phyloP scores from a whole-genome alignment of 345 rosid species.

The Heritiera fomes region DNA sequence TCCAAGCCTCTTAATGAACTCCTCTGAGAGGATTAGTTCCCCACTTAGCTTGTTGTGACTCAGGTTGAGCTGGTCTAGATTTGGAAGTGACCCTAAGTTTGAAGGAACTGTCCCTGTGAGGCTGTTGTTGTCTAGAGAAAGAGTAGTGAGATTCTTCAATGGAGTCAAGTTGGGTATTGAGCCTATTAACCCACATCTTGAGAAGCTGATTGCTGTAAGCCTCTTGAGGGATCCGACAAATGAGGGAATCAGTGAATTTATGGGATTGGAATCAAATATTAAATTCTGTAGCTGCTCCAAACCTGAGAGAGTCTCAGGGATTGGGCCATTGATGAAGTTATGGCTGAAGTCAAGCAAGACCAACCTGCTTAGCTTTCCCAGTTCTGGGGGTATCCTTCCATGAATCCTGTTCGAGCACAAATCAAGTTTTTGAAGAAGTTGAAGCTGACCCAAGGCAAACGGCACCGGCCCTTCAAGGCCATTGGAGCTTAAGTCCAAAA shows the following conservation, averaged over 20 bases:
- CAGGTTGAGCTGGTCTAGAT: conserved; percentile 41
- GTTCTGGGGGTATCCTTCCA: conserved; percentile 32
- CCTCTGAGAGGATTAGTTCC: conserved; percentile 31
- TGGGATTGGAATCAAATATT: conserved; percentile 38
- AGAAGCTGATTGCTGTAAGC: conserved; percentile 41
- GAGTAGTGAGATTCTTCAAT: conserved; percentile 37
- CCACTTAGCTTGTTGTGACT: conserved; percentile 45
- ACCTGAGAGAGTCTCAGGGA: conserved; percentile 44
- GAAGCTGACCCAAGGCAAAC: conserved; percentile 36
- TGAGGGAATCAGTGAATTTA: conserved; percentile 36
- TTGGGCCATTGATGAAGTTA: conserved; percentile 42
- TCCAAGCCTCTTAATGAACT: conserved; percentile 43
- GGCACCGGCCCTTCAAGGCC: conserved; percentile 40
- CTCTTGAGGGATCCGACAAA: conserved; percentile 31
- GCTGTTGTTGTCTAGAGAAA: conserved; percentile 41
- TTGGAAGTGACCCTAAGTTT: conserved; percentile 37
- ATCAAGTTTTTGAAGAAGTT: conserved; percentile 44
- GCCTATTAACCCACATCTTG: conserved; percentile 44
- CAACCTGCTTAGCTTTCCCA: conserved; percentile 39
- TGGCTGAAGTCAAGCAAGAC: conserved; percentile 51
- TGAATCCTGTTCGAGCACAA: conserved; percentile 37
- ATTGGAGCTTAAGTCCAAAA: conserved; percentile 47
- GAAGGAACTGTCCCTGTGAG: conserved; percentile 43
- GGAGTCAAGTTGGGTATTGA: conserved; percentile 37
- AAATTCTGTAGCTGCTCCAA: conserved; percentile 39